Percentiles rank a stretch among this genome's conserved stretches.
phyloP scores from a whole-genome alignment of 1,284 basidiomycete species.

The Stygiomarasmius scandens region DNA sequence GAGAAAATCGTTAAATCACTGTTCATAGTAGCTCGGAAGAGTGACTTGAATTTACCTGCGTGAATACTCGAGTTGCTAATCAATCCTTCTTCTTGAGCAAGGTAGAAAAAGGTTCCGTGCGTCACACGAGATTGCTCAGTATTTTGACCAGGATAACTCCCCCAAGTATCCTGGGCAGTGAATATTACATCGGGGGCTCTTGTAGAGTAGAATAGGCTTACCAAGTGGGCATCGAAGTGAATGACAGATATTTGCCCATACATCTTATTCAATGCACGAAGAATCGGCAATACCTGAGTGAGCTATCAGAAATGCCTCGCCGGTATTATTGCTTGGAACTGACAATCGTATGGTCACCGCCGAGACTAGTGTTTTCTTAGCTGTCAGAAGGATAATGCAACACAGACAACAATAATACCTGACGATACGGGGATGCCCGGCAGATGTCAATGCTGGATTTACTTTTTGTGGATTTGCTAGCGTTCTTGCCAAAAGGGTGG shows the following conservation, averaged over 20 bases:
- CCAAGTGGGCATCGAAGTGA: conserved; percentile 80
- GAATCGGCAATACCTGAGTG: conserved; percentile 61
- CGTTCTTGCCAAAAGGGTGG: conserved; percentile 62
- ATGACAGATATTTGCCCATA: conserved; percentile 81
- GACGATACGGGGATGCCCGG: conserved; percentile 67
- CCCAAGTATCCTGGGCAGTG: conserved; percentile 50
- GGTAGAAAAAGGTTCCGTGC: conserved; percentile 78
- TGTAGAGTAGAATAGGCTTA: conserved; percentile 18
- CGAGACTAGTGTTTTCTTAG: conserved; percentile 49
- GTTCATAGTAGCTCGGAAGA: no score
- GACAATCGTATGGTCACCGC: conserved; percentile 81
- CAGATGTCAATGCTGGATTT: conserved; percentile 40
- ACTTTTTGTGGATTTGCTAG: conserved; percentile 37
- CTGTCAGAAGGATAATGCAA: not conserved
- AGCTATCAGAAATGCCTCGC: not conserved
- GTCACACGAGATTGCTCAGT: conserved; percentile 68
- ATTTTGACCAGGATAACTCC: conserved; percentile 51
- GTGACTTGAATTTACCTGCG: conserved; percentile 50
- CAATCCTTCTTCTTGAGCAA: conserved; percentile 73
- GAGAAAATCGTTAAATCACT: no score
- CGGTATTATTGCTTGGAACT: conserved; percentile 13
- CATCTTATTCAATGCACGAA: conserved; percentile 69
- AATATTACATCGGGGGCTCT: not conserved
- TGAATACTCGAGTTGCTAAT: conserved; percentile 75
- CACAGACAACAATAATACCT: conserved; percentile 39